phyloP scores from a whole-genome alignment of 306 rosid species.

The Ziziphus jujuba region DNA sequence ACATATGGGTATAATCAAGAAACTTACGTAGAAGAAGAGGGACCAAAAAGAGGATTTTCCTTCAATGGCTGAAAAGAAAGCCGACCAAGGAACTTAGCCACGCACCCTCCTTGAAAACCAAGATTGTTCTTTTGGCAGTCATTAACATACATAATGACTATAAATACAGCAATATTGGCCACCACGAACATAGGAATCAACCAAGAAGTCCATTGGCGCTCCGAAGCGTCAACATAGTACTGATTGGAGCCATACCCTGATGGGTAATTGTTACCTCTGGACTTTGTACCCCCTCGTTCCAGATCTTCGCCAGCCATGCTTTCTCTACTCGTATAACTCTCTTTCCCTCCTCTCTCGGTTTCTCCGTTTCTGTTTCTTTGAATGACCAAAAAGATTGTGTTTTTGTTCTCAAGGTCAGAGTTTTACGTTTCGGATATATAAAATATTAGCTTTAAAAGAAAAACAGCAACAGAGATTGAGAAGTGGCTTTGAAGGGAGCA shows the following conservation, averaged over 20 bases:
- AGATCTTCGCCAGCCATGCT: constrained; percentile 43
- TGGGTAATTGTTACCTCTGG: constrained; percentile 14
- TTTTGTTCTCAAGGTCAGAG: not conserved
- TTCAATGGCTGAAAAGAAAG: constrained; percentile 47
- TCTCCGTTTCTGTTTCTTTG: not conserved
- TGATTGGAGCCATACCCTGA: constrained; percentile 19
- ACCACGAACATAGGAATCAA: constrained; percentile 49
- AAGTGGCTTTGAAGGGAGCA: constrained; percentile 33
- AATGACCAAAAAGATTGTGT: not conserved
- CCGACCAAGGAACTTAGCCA: constrained; percentile 42
- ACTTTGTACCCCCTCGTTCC: constrained; percentile 44
- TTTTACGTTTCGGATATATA: not conserved
- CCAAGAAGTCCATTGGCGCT: constrained; percentile 51
- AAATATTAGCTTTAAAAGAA: not conserved
- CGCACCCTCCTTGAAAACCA: constrained; percentile 28
- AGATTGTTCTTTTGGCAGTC: constrained; percentile 40
- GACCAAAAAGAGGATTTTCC: constrained; percentile 56
- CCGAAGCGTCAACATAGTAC: constrained; percentile 36
- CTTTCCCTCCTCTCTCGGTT: not conserved
- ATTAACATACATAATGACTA: constrained; percentile 41
- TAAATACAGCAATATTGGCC: constrained; percentile 40
- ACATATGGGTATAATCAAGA: not conserved
- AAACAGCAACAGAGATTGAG: constrained; percentile 13
- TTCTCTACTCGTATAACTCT: no score
- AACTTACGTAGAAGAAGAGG: constrained; percentile 40